These are phyloP conservation scores for Schizochytrium sp. DNA, from an alignment of 108 stramenopile species.

Conservation along the genomic window DNA sequence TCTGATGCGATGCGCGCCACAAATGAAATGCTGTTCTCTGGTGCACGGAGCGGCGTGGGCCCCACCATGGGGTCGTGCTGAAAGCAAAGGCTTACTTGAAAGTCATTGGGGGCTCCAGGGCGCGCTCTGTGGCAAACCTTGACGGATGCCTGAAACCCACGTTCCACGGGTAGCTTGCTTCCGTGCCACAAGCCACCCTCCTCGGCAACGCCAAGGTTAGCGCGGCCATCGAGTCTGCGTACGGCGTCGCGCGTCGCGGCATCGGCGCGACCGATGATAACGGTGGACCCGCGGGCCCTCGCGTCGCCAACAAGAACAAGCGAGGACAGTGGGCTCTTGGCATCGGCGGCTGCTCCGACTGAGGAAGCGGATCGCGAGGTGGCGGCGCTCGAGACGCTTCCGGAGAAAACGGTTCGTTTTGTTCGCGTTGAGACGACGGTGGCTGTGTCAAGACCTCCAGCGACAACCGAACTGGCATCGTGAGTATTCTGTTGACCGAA, in stretches of 20 bases:
- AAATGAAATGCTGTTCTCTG: background rate
- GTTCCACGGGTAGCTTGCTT: background rate
- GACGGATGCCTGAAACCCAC: background rate
- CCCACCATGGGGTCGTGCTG: slow-evolving; percentile 1
- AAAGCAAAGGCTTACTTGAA: background rate
- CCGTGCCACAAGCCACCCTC: background rate
- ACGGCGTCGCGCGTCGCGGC: too few species aligned
- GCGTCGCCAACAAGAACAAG: background rate
- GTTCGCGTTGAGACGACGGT: background rate
- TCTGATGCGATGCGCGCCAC: background rate
- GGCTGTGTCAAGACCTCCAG: background rate
- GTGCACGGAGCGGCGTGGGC: background rate
- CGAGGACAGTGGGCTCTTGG: background rate
- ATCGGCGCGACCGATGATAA: background rate
- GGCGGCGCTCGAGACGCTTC: background rate
- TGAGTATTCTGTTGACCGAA: background rate
- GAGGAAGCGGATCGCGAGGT: background rate
- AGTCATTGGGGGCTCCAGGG: background rate
- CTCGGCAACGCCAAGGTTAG: background rate
- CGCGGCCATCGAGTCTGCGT: too few species aligned
- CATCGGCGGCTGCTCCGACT: background rate
- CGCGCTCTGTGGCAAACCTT: background rate
- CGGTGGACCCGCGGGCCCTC: background rate
- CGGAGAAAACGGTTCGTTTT: background rate
- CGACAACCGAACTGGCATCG: background rate